These are phyloP conservation scores for Tylopilus vinaceipallidus DNA, from an alignment of 768 basidiomycete species.

Conservation along the genomic window DNA sequence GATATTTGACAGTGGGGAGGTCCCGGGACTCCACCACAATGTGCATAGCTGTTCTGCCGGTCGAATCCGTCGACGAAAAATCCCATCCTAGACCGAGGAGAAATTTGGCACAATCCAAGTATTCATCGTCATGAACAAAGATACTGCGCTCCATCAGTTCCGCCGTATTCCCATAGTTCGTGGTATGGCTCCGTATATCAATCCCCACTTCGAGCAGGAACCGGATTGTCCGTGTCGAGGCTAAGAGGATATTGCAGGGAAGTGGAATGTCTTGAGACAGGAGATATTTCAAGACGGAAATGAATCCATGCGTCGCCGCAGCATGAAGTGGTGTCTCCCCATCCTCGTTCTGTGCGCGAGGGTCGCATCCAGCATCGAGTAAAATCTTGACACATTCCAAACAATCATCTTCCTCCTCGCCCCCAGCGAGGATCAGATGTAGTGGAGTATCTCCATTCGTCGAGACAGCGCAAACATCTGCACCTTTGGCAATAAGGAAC, in stretches of 20 bases:
- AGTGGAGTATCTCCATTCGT: neutral
- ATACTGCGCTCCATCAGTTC: too few relatives aligned
- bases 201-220: neutral
- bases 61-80: neutral
- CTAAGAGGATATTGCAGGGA: neutral
- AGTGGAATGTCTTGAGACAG: neutral
- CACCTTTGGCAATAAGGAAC: neutral
- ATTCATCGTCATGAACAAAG: too few relatives aligned
- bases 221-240: neutral
- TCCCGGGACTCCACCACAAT: neutral
- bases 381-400: neutral
- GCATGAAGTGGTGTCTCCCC: neutral
- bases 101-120: neutral
- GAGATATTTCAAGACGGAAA: neutral
- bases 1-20: neutral
- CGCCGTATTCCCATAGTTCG: too few relatives aligned
- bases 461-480: neutral
- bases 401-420: neutral
- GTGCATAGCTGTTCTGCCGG: neutral
- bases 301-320: neutral
- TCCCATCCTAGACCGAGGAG: conserved; percentile 1
- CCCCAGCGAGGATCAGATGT: neutral
- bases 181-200: too few relatives aligned
- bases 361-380: neutral
- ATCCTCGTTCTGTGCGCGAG: neutral